A percentile compares a stretch with the other conserved stretches of the same genome.
Evolutionary conservation across 2,329 filamentous ascomycete species (phyloP).

Genomic region (Epichloe amarillans): DNA sequence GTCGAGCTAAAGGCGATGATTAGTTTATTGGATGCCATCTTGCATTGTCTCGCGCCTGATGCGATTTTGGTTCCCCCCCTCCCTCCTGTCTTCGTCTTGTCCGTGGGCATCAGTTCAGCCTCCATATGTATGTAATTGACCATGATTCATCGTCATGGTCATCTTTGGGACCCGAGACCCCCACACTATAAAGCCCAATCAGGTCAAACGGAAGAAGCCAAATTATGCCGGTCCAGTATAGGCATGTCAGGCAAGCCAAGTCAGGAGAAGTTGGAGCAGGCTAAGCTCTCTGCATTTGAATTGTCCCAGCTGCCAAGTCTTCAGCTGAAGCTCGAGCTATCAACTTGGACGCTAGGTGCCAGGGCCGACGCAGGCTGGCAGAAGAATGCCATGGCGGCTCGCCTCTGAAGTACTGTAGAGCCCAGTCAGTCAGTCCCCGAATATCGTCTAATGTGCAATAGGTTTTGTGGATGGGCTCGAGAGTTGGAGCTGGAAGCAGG

Average conservation of each 20-base stretch:
- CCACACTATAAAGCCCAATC: background rate
- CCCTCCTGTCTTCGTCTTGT: no score
- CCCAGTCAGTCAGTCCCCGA: no score
- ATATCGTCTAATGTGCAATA: no score
- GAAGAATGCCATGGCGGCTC: no score
- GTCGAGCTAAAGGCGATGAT: background rate
- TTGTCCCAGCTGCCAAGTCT: background rate
- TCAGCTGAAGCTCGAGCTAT: background rate
- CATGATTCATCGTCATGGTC: no score
- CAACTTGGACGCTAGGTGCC: no score
- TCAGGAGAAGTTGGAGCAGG: background rate
- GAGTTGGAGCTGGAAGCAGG: no score
- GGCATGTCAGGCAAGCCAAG: conserved; percentile 1
- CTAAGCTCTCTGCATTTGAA: no score
- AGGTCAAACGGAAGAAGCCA: background rate
- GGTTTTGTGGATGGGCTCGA: no score
- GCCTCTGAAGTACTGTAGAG: no score
- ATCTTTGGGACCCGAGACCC: background rate
- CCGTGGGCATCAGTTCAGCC: background rate
- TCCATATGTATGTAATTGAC: no score
- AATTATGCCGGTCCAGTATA: background rate
- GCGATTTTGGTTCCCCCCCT: background rate
- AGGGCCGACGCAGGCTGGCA: background rate
- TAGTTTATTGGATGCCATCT: background rate
- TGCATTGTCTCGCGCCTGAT: conserved; percentile 2